Conservation (phyloP, 148 eudicot genomes). For the Rhododendron mucronatum region DNA sequence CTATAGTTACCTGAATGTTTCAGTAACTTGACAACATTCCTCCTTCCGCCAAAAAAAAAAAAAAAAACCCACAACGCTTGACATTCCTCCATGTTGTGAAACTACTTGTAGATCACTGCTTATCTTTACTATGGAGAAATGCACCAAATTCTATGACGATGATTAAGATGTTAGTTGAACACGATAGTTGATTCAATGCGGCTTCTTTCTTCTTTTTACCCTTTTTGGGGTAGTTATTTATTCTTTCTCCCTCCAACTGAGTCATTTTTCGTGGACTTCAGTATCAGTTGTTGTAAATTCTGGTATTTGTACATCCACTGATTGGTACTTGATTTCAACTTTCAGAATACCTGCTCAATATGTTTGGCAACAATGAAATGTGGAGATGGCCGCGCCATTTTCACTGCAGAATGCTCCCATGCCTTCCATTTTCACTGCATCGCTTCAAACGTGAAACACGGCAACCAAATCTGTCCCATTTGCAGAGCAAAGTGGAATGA, state of each 20-base stretch:
- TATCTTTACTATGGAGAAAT: background rate
- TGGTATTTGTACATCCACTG: background rate
- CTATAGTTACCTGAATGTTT: background rate
- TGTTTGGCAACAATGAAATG: constrained; percentile 59
- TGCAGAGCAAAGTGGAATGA: constrained; percentile 87
- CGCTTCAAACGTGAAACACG: constrained; percentile 72
- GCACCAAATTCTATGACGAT: background rate
- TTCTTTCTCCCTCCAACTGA: too few species aligned
- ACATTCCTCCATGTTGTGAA: background rate
- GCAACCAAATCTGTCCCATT: constrained; percentile 73
- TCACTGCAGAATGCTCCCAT: constrained; percentile 90
- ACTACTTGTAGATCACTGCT: background rate
- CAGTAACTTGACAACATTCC: background rate
- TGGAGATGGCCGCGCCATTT: constrained; percentile 80
- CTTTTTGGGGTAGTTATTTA: too few species aligned
- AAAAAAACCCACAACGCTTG: too few species aligned
- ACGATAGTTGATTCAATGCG: background rate
- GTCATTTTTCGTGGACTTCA: too few species aligned
- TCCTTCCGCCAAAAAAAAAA: too few species aligned
- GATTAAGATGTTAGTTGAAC: background rate
- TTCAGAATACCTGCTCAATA: constrained; percentile 72
- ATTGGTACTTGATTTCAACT: constrained; percentile 1
- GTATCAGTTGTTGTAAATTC: too few species aligned
- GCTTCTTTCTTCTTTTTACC: too few species aligned
- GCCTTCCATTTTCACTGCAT: constrained; percentile 85